These are phyloP conservation scores for Globisporangium solare DNA, from an alignment of 352 stramenopile species.

Conservation along the genomic window DNA sequence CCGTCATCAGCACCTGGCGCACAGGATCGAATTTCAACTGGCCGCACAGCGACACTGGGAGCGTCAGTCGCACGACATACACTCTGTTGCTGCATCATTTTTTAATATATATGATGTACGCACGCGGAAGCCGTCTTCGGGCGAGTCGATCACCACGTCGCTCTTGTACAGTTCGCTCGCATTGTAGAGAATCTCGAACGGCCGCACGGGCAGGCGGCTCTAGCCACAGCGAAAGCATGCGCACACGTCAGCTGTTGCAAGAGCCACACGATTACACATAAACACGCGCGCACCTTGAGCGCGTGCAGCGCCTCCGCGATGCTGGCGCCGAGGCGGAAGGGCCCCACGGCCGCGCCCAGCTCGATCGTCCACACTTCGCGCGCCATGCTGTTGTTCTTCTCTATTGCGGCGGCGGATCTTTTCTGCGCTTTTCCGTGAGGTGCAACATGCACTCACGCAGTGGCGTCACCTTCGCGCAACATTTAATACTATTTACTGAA, in stretches of 20 bases:
- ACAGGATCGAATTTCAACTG: slow-evolving; percentile 69
- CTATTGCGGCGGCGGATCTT: background rate
- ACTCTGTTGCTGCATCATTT: background rate
- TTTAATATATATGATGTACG: too few relatives aligned
- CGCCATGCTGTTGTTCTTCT: slow-evolving; percentile 30
- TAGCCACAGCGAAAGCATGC: slow-evolving; percentile 13
- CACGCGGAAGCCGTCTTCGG: slow-evolving; percentile 69
- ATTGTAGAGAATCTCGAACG: slow-evolving; percentile 79
- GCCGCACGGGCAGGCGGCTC: slow-evolving; percentile 60
- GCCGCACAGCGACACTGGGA: background rate
- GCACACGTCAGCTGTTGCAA: background rate
- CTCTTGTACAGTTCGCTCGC: slow-evolving; percentile 55
- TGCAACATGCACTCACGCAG: too few relatives aligned
- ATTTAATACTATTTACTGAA: background rate
- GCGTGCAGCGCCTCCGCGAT: slow-evolving; percentile 70
- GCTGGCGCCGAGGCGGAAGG: slow-evolving; percentile 70
- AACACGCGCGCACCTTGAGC: slow-evolving; percentile 46
- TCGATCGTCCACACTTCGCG: slow-evolving; percentile 83
- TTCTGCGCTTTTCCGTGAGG: background rate
- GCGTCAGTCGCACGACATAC: background rate
- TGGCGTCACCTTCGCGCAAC: slow-evolving; percentile 1
- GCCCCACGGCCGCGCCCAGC: slow-evolving; percentile 66
- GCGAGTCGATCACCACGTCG: slow-evolving; percentile 56
- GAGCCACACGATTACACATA: background rate
- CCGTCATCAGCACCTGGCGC: slow-evolving; percentile 56